Evolutionary conservation across 2,329 filamentous ascomycete genomes (phyloP).

Genomic region (Pseudocercospora fuligena): DNA sequence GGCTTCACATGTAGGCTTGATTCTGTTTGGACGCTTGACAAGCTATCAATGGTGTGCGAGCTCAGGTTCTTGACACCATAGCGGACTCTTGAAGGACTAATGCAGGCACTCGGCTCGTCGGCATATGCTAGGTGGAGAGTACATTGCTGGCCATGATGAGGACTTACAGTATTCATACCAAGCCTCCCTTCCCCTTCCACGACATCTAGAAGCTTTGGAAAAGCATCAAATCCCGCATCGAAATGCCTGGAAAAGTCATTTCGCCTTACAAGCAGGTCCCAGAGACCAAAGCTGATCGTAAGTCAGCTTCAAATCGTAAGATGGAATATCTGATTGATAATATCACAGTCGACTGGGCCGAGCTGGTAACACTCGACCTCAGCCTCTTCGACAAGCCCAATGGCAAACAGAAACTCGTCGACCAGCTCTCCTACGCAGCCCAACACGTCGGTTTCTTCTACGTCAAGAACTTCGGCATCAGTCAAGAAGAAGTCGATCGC

Average conservation of each 20-base stretch:
- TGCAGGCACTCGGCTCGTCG: slow-evolving; percentile 23
- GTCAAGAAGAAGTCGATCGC: slow-evolving; percentile 62
- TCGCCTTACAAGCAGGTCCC: slow-evolving; percentile 40
- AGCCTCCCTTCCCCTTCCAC: not conserved
- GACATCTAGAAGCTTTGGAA: not conserved
- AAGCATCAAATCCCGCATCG: not conserved
- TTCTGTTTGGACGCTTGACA: not conserved
- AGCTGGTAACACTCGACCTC: slow-evolving; percentile 63
- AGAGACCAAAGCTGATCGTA: slow-evolving; percentile 39
- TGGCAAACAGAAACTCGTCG: slow-evolving; percentile 58
- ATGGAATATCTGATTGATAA: not conserved
- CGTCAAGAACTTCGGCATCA: slow-evolving; percentile 65
- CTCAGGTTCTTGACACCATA: slow-evolving; percentile 32
- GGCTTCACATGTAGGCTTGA: not conserved
- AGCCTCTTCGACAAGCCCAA: slow-evolving; percentile 58
- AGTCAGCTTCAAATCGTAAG: not conserved
- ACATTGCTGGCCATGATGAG: not conserved
- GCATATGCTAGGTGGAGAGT: slow-evolving; percentile 16
- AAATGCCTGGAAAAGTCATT: slow-evolving; percentile 29
- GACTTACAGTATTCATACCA: not conserved
- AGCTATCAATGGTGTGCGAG: slow-evolving; percentile 28
- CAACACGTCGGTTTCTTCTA: slow-evolving; percentile 63
- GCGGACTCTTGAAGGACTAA: slow-evolving; percentile 15
- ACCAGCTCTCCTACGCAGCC: slow-evolving; percentile 57
- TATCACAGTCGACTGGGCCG: slow-evolving; percentile 51